Conservation (phyloP, 306 rosid genomes). For the Luffa acutangula region DNA sequence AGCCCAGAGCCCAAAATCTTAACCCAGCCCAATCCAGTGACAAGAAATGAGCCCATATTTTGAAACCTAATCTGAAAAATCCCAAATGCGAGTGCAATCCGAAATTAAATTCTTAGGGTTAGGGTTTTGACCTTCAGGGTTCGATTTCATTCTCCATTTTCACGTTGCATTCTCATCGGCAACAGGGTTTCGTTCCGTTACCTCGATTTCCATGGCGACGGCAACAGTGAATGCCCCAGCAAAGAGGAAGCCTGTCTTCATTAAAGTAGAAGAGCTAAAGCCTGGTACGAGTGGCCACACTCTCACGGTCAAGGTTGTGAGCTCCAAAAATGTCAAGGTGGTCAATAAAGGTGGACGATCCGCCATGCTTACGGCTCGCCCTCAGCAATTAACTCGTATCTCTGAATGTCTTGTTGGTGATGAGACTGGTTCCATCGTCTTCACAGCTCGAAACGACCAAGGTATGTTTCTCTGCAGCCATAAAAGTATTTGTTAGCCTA, state of each 20-base stretch:
- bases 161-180: neutral
- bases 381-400: conserved; percentile 43
- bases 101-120: conserved; percentile 9
- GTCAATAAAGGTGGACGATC: conserved; percentile 39
- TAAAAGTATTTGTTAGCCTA: neutral
- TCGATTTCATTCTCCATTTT: neutral
- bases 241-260: conserved; percentile 79
- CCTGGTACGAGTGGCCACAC: conserved; percentile 84
- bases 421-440: conserved; percentile 60
- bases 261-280: conserved; percentile 61
- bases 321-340: conserved; percentile 35
- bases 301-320: conserved; percentile 69
- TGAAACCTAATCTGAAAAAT: neutral
- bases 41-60: neutral
- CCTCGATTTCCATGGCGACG: conserved; percentile 15
- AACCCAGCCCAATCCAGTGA: neutral
- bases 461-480: conserved; percentile 21
- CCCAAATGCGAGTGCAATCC: neutral
- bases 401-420: conserved; percentile 75
- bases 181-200: neutral
- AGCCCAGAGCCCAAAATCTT: neutral
- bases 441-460: conserved; percentile 89
- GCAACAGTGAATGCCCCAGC: conserved; percentile 15
- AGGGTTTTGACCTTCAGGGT: conserved; percentile 4
- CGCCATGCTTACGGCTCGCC: conserved; percentile 28